A percentile compares a stretch with the other conserved stretches of the same genome.
These are phyloP conservation scores for Solanum pimpinellifolium DNA, from an alignment of 257 asterid species.

Conservation along the genomic window DNA sequence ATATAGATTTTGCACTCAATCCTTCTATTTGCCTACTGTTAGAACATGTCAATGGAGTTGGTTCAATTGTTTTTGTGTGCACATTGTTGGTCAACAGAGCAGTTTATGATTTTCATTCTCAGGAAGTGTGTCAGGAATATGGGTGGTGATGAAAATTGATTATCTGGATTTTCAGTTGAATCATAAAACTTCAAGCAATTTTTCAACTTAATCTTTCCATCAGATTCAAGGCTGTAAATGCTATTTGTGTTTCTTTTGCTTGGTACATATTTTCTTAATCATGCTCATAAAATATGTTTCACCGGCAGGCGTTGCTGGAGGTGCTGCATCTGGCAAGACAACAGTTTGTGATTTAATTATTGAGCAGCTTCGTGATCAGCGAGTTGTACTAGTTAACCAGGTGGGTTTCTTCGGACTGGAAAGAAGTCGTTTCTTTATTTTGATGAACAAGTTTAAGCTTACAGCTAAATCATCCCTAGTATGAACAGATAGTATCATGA, in stretches of 20 bases:
- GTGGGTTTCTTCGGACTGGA: constrained; percentile 12
- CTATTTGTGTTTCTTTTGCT: neutral
- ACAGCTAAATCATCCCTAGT: neutral
- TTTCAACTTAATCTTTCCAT: neutral
- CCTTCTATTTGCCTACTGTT: neutral
- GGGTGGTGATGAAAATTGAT: neutral
- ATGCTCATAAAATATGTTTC: neutral
- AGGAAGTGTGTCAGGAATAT: neutral
- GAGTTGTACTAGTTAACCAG: constrained; percentile 98
- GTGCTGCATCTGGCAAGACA: constrained; percentile 98
- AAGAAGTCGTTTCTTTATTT: neutral
- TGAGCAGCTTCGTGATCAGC: constrained; percentile 96
- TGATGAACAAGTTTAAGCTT: neutral
- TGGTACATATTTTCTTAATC: neutral
- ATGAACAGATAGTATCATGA: neutral
- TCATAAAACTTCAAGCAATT: neutral
- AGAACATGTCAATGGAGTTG: neutral
- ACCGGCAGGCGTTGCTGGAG: constrained; percentile 89
- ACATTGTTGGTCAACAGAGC: neutral
- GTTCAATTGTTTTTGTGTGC: neutral
- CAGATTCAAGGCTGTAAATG: neutral
- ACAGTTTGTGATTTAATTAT: constrained; percentile 97
- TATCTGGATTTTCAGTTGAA: neutral
- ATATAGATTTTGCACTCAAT: neutral
- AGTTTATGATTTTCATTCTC: neutral